These are phyloP conservation scores for Guyanaporus albipodus DNA, from an alignment of 768 basidiomycete species.

Conservation along the genomic window DNA sequence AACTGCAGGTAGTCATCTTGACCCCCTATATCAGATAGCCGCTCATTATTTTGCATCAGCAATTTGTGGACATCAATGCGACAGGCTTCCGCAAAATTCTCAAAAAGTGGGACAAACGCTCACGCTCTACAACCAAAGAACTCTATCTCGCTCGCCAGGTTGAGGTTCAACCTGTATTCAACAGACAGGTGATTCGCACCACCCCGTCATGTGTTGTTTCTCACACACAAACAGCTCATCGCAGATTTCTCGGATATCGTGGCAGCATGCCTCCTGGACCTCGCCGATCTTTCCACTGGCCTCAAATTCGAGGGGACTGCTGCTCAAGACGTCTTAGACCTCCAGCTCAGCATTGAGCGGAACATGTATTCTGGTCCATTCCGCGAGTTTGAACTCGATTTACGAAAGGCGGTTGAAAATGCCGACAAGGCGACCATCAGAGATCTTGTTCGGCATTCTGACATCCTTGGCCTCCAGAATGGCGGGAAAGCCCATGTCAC, in stretches of 20 bases:
- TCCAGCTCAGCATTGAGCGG: slow-evolving; percentile 65
- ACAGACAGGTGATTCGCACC: slow-evolving; percentile 68
- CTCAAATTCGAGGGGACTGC: slow-evolving; percentile 76
- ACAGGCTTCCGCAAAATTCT: slow-evolving; percentile 95
- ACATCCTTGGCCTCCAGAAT: slow-evolving; percentile 56
- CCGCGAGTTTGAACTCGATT: slow-evolving; percentile 83
- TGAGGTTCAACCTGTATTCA: slow-evolving; percentile 98
- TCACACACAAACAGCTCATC: slow-evolving; percentile 60
- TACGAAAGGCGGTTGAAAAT: slow-evolving; percentile 70
- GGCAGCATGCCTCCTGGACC: slow-evolving; percentile 74
- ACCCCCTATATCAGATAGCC: slow-evolving; percentile 7
- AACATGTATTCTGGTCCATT: slow-evolving; percentile 65
- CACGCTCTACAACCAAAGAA: slow-evolving; percentile 93
- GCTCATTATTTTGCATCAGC: slow-evolving; percentile 44
- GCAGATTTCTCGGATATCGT: slow-evolving; percentile 93
- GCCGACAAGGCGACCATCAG: slow-evolving; percentile 57
- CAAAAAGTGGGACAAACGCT: slow-evolving; percentile 98
- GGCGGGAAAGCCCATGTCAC: slow-evolving; percentile 68
- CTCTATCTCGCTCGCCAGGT: slow-evolving; percentile 94
- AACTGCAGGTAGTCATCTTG: slow-evolving; percentile 70
- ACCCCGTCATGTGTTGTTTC: slow-evolving; percentile 1
- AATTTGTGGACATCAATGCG: slow-evolving; percentile 97
- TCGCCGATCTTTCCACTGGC: slow-evolving; percentile 71
- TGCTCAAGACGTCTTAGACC: slow-evolving; percentile 70
- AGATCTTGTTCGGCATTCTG: slow-evolving; percentile 69